Evolutionary conservation across 1,284 basidiomycete genomes (phyloP), one percentile per base, ranked within the genome.

Genomic region (Cutaneotrichosporon spelunceum): DNA sequence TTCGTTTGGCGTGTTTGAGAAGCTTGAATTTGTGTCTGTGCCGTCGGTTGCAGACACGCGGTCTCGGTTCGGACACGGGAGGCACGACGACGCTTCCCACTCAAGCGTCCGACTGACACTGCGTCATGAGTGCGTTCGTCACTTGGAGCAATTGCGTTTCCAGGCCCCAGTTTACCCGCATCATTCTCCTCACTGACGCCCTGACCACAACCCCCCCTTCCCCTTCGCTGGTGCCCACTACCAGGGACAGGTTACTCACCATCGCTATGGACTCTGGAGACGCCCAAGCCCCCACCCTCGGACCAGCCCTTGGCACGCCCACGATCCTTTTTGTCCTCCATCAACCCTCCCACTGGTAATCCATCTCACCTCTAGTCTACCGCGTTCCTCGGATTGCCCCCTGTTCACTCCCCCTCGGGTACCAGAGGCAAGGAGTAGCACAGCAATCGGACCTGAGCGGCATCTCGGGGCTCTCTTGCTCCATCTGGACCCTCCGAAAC

Each of bases 401-500:
- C 3, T 29, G 13, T 8, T 27, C 48, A 14, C 26, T 29, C 24
- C 24, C 23, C 14, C 5, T 13, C 24, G 13, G 24, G n/a, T 10
- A 7, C 26, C 3, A n/a, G 26, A 24, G 23, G 23, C 21, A 9
- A 21, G 5, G 21, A 9, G 9, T 29, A 26, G 48, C 48, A 50
- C 48, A 30, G 48, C 48, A 50, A 50, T 50, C 48, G 29, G 48
- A 50, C 48, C 48, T 29, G 48, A 50, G 48, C 48, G 48, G 39
- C 39, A 19, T 16, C 34, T 10, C 39, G 36, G 36, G 1, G 14
- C 11, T 14, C 36, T 19, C 36, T 39, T 14, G 16, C 19, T 19
- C 39, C 7, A 6, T 19, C n/a, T n/a, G n/a, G 19, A 7, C 3
- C 13, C 19, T 6, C 39, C 19, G 39, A 42, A 42, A 19, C 1